Conservation (phyloP, 2,329 filamentous ascomycete species). For the Aureobasidium sp. region DNA sequence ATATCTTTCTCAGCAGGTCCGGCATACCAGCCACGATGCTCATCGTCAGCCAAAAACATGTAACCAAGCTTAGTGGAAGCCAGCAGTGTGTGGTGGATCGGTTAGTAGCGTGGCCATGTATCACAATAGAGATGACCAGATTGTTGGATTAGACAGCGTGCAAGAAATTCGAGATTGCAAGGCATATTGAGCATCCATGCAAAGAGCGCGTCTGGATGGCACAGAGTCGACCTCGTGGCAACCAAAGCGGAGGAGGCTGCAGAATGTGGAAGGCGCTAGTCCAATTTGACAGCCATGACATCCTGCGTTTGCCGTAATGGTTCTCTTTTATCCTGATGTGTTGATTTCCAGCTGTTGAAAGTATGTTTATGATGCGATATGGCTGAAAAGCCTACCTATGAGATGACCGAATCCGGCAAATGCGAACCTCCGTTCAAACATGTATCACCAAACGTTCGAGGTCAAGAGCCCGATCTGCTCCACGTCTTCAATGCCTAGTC, state of each 20-base stretch:
- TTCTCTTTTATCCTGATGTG: not conserved
- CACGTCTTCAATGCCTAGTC: not conserved
- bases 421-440: not conserved
- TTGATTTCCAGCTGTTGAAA: not conserved
- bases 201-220: not conserved
- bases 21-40: not conserved
- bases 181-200: not conserved
- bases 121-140: not conserved
- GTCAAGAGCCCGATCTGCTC: not conserved
- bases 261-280: not conserved
- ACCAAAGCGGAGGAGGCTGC: not conserved
- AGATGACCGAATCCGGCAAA: not conserved
- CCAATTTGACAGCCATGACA: not conserved
- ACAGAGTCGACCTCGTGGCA: not conserved
- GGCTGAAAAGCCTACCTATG: not conserved
- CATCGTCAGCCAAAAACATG: not conserved
- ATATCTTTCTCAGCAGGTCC: too few relatives aligned
- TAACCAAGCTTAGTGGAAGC: not conserved
- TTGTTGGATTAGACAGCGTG: not conserved
- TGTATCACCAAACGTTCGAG: not conserved
- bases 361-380: not conserved
- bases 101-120: not conserved
- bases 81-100: not conserved
- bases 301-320: not conserved
- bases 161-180: not conserved